Conservation (phyloP, 2,329 filamentous ascomycete species). For the Phaeoacremonium minimum region DNA sequence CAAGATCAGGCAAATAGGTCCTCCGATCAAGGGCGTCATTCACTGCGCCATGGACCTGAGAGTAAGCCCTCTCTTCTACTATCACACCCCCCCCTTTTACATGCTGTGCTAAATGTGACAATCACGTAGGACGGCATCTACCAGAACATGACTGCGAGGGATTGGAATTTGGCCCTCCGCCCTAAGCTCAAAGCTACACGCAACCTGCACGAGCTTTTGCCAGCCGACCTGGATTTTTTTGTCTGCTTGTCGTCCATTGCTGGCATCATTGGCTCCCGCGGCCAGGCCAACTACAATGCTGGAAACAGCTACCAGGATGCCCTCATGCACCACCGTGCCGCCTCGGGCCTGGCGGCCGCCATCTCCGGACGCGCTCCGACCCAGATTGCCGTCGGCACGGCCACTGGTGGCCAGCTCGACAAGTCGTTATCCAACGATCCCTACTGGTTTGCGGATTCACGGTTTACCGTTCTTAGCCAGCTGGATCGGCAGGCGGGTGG, state of each 20-base stretch:
- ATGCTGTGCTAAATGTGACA: no score
- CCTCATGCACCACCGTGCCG: conserved; percentile 18
- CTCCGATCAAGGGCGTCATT: conserved; percentile 32
- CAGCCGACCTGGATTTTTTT: conserved; percentile 23
- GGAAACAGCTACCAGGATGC: conserved; percentile 22
- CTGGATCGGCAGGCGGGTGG: conserved; percentile 15
- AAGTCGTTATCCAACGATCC: conserved; percentile 20
- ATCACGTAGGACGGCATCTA: conserved; percentile 23
- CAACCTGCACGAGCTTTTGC: conserved; percentile 19
- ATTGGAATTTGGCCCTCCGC: conserved; percentile 16
- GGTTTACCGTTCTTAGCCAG: conserved; percentile 17
- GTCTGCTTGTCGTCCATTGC: conserved; percentile 19
- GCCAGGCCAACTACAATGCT: conserved; percentile 23
- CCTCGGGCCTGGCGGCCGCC: conserved; percentile 17
- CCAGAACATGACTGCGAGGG: conserved; percentile 19
- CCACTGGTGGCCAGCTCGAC: conserved; percentile 19
- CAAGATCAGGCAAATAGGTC: conserved; percentile 7
- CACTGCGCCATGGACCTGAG: conserved; percentile 35
- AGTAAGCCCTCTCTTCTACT: conserved; percentile 12
- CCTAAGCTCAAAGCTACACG: conserved; percentile 19
- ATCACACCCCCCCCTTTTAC: no score
- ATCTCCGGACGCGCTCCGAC: conserved; percentile 19
- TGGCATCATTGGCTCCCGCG: conserved; percentile 21
- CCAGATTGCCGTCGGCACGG: conserved; percentile 18
- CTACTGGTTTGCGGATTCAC: conserved; percentile 22